phyloP scores from a whole-genome alignment of 257 asterid genomes.

The Lithospermum erythrorhizon region DNA sequence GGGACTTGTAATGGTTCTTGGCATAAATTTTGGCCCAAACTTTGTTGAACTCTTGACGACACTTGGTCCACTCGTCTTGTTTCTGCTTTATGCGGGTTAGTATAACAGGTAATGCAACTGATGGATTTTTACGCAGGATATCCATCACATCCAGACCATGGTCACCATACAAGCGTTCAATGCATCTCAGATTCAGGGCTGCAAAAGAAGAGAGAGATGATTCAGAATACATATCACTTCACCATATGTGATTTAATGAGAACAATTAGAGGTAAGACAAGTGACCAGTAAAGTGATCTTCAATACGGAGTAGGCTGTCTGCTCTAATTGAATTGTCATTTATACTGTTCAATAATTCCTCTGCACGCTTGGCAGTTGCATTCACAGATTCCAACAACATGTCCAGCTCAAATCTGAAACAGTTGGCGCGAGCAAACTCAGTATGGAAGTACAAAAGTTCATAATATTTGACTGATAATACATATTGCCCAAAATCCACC shows the following conservation, averaged over 20 bases:
- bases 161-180: slow-evolving; percentile 40
- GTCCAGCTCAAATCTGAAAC: slow-evolving; percentile 35
- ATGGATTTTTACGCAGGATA: slow-evolving; percentile 23
- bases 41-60: slow-evolving; percentile 53
- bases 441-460: neutral
- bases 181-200: slow-evolving; percentile 35
- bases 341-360: slow-evolving; percentile 24
- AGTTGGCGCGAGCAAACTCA: neutral
- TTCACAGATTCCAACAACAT: slow-evolving; percentile 36
- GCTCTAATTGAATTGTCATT: slow-evolving; percentile 19
- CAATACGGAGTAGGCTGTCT: slow-evolving; percentile 15
- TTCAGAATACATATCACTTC: slow-evolving; percentile 1
- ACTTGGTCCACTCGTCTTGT: slow-evolving; percentile 36
- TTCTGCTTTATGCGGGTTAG: slow-evolving; percentile 39
- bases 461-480: neutral
- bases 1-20: slow-evolving; percentile 55
- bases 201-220: slow-evolving; percentile 6
- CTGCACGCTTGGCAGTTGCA: slow-evolving; percentile 26
- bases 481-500: neutral
- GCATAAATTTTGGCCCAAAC: slow-evolving; percentile 65
- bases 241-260: neutral
- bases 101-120: slow-evolving; percentile 28
- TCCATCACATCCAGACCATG: slow-evolving; percentile 38
- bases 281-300: slow-evolving; percentile 35
- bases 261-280: neutral